Conservation (phyloP, 768 basidiomycete genomes). For the Panellus pusillus region DNA sequence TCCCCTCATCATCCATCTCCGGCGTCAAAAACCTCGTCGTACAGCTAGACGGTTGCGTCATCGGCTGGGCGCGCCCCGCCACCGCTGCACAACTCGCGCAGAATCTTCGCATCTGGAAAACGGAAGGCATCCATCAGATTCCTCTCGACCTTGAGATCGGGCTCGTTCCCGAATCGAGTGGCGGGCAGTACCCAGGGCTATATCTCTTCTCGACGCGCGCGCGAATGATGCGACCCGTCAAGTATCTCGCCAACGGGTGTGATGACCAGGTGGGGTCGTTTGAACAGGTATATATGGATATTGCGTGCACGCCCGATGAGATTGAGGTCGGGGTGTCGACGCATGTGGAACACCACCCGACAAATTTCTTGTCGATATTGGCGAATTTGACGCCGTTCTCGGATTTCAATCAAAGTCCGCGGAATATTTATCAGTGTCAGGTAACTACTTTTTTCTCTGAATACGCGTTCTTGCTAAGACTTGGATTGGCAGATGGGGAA, state of each 20-base stretch:
- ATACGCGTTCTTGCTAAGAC: background rate
- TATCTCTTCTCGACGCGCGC: slow-evolving; percentile 86
- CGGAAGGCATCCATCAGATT: slow-evolving; percentile 75
- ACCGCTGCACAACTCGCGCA: slow-evolving; percentile 80
- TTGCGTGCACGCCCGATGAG: slow-evolving; percentile 88
- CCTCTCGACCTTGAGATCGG: slow-evolving; percentile 96
- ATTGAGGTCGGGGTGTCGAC: slow-evolving; percentile 75
- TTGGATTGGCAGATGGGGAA: slow-evolving; percentile 83
- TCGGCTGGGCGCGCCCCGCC: slow-evolving; percentile 85
- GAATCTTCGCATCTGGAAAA: slow-evolving; percentile 91
- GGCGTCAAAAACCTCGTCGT: slow-evolving; percentile 82
- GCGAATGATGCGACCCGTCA: slow-evolving; percentile 98
- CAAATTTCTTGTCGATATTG: slow-evolving; percentile 93
- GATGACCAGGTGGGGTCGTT: slow-evolving; percentile 94
- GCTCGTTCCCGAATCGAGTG: slow-evolving; percentile 81
- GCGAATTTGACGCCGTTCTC: slow-evolving; percentile 99
- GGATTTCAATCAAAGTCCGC: slow-evolving; percentile 97
- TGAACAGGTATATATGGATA: slow-evolving; percentile 99
- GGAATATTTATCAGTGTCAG: slow-evolving; percentile 94
- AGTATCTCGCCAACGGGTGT: slow-evolving; percentile 80
- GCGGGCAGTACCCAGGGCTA: slow-evolving; percentile 96
- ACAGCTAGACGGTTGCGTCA: slow-evolving; percentile 92
- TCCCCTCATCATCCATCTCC: slow-evolving; percentile 78
- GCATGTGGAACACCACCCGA: slow-evolving; percentile 92
- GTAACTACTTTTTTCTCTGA: slow-evolving; percentile 33